Evolutionary conservation across 495 filamentous ascomycete genomes (phyloP).

Genomic region (Halenospora varia): DNA sequence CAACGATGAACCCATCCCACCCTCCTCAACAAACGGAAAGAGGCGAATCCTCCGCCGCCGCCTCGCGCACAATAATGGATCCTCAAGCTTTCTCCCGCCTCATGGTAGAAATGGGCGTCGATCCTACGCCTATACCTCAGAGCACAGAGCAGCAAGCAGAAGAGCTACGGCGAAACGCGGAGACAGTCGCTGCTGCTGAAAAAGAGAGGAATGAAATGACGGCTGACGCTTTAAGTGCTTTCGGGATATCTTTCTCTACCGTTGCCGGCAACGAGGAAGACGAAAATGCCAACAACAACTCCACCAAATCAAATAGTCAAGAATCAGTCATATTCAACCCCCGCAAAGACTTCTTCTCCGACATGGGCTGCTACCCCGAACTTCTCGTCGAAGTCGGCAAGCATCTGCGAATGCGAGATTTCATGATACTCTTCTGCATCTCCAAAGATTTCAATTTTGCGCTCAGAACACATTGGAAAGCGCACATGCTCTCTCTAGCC

Average conservation of each 20-base stretch:
- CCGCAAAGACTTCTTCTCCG: constrained; percentile 40
- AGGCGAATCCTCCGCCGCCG: too few relatives aligned
- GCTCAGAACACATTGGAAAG: constrained; percentile 41
- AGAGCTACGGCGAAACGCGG: background rate
- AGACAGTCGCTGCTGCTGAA: background rate
- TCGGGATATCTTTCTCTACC: background rate
- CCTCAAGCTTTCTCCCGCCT: too few relatives aligned
- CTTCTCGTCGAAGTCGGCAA: constrained; percentile 46
- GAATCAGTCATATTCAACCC: background rate
- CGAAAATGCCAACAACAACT: background rate
- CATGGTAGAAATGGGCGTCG: too few relatives aligned
- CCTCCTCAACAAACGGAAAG: too few relatives aligned
- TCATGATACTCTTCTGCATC: constrained; percentile 54
- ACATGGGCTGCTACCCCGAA: constrained; percentile 42
- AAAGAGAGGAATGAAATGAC: constrained; percentile 2
- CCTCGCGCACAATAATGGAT: too few relatives aligned
- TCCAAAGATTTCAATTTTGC: constrained; percentile 51
- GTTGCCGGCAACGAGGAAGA: background rate
- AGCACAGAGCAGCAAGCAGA: background rate
- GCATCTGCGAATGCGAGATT: constrained; percentile 41
- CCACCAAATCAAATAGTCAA: background rate
- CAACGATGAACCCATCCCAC: too few relatives aligned
- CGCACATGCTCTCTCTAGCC: constrained; percentile 28
- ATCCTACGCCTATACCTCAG: too few relatives aligned
- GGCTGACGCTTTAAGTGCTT: background rate